Base-by-base conservation (phyloP, 2,329 filamentous ascomycete genomes). In the Talaromyces sp. region DNA sequence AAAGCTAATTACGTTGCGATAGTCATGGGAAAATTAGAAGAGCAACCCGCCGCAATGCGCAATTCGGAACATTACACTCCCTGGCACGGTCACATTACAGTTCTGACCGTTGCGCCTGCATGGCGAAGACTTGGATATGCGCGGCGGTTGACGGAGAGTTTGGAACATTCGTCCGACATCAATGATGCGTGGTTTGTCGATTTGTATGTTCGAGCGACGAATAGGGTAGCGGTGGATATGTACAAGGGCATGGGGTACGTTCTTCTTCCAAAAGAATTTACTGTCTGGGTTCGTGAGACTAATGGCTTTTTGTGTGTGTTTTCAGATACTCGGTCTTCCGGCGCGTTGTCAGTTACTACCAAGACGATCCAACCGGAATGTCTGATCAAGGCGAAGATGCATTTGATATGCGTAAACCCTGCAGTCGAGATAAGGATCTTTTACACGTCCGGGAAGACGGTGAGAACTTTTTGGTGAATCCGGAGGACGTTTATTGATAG, bases 11-110 rank as follows among this genome's bases (percentile, higher is more conserved):
- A 19, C 10, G 11, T 35, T 22, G 33, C 59, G 47, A 61, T 69
- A 97, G 93, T 99, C 75, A 96, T 99, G 87, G 95, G 94, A 75
- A 99, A 99, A 82, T 86, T 96, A 67, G 94, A 98, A 82, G 89
- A 92, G 69, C 96, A 92, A 63, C 90, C 91, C 17, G 83, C 91
- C 52, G 87, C 88, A 62, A 86, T 90, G 76, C 85, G 87, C 66
- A 88, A 88, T 73, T 95, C 92, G 59, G 85, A 89, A 73, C 93
- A 97, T 80, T 96, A 96, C 80, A 89, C 97, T n/a, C 94, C 94
- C n/a, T 98, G 93, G 92, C 95, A 99, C 81, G 94, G 93, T 22
- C 95, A 99, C 79, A 96, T 99, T 75, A 99, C 95, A 4, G 95
- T 94, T 41, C 84, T 99, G 61, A 98, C 95, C 0, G 92, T 99